Base-by-base conservation (phyloP, 257 asterid species). In the Petrea volubilis region DNA sequence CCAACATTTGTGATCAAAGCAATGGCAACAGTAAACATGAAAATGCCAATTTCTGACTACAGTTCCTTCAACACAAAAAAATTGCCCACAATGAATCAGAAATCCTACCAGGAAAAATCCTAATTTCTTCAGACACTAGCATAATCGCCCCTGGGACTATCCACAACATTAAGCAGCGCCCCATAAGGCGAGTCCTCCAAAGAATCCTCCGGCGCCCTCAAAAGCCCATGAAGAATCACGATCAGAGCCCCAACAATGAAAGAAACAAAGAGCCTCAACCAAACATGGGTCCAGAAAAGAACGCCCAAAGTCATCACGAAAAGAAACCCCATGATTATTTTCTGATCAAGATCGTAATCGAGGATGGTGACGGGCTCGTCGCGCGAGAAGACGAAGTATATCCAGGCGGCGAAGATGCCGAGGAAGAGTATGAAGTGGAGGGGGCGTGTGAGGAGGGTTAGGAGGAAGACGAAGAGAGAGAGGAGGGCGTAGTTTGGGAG, bases 121-220 rank as follows among this genome's bases (percentile, higher is more conserved):
- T 58, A 68, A 25, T 38, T 62, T 38, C 43, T 25, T 91, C 92
- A 92, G 69, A 87, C 93, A 69, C 88, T 84, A 21, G 89, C 68
- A 65, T 91, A 91, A 5, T 76, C 90, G 47, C 97, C 99, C 70
- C 84, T 79, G 8, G 95, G 97, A 72, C 87, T 82, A 70, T 89
- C 96, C 24, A 80, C 89, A 9, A 80, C 92, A 72, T 87, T 85
- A 12, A 95, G 89, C 89, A 95, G 77, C 51, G 93, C 71, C 6
- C 97, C 99, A 55, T 90, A 92, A 2, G 97, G 99, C 49, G 98
- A 88, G 60, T 83, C 93, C 68, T 79, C 96, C 74, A 67, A 49
- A 7, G 83, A 87, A 66, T 86, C 95, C 79, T 80, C 96, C 14
- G 97, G 96, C 77, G 92, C 91, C 87, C 93, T 86, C 77, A 90